Base-by-base conservation (phyloP, 2,329 filamentous ascomycete species). In the Xylogone sp. region DNA sequence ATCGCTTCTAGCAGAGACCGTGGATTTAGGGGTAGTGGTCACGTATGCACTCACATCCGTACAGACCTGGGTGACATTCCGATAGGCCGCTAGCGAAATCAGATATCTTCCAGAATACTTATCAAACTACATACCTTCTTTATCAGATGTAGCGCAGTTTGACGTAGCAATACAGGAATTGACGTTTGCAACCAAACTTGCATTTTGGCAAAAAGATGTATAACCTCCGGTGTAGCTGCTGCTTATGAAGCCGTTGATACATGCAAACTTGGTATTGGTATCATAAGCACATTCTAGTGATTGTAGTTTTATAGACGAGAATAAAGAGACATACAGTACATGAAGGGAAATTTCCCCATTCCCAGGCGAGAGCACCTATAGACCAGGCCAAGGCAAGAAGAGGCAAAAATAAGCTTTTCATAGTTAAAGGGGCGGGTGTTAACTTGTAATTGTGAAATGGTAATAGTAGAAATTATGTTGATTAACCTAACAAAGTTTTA, bases 131-230 rank as follows among this genome's bases (percentile, higher is more conserved):
- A 21, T 51, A 56, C 52, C 48, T 31, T 29, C 45, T 29, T 56
- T 54, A 10, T 51, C 46, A 2, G 48, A 49, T 5, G 34, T 27
- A 12, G n/a, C 21, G 19, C 54, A 56, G 21, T 43, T 53, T 3
- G 54, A 53, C 2, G 39, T 44, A 13, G 43, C 43, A 31, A 56
- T 21, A 21, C 54, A 56, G 6, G 45, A 43, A 12, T 53, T 47
- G 6, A 49, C 42, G 21, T 46, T 46, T 12, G 34, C 22, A 13
- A 50, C 27, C 22, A 46, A 39, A 44, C 43, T 47, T 19, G 34
- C 13, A 22, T 53, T 47, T 6, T 42, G 21, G 31, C 51, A 53
- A 21, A 53, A 53, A 44, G 43, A 53, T 22, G 21, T 29, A 21
- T 34, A 43, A 27, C 49, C 42, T 16, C 21, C 39, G 9, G 42